Evolutionary conservation across 2,329 filamentous ascomycete species (phyloP), one percentile per base, ranked within the genome.

Genomic region (Scytalidium sp.): DNA sequence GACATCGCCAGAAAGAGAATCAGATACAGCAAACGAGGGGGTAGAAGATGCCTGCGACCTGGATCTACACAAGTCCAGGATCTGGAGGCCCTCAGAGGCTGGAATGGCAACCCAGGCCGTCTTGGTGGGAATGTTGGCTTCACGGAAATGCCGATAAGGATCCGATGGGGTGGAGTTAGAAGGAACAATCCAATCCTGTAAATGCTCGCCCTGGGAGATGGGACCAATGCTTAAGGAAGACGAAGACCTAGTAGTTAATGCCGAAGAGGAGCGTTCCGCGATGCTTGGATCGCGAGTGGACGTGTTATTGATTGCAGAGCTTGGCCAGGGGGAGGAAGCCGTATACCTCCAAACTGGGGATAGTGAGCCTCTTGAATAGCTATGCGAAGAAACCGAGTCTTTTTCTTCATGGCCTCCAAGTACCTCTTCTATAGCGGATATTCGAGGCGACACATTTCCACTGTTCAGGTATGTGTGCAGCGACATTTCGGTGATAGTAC

Each of bases 71-170:
- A 56, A 43, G 22, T 64, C 59, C 22, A 64, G 51, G 20, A 63
- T 60, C 2, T 54, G 51, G 45, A 60, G 58, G 13, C 59, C 60
- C 54, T 64, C 60, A 2, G 52, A 45, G 13, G 59, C 43, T 1
- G 60, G 59, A 21, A 63, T 63, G 8, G 54, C 56, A 3, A 58
- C 62, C 61, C 61, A 64, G 17, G 60, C 60, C 19, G 47, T 46
- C 50, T 62, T 61, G 17, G 59, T 64, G 9, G 42, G 43, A 10
- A 64, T 49, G 43, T 59, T 58, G 29, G 57, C 58, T n/a, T 57
- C 52, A 19, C 56, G 58, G 1, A 64, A 55, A 4, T 54, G 22
- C 9, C 45, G 51, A 49, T 60, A 63, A 10, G 56, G 58, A 45
- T 63, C 61, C 39, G 42, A 41, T 15, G 21, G 47, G 17, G 4